These are phyloP conservation scores for Flaveria linearis DNA, from an alignment of 129 eudicot species.

Conservation along the genomic window DNA sequence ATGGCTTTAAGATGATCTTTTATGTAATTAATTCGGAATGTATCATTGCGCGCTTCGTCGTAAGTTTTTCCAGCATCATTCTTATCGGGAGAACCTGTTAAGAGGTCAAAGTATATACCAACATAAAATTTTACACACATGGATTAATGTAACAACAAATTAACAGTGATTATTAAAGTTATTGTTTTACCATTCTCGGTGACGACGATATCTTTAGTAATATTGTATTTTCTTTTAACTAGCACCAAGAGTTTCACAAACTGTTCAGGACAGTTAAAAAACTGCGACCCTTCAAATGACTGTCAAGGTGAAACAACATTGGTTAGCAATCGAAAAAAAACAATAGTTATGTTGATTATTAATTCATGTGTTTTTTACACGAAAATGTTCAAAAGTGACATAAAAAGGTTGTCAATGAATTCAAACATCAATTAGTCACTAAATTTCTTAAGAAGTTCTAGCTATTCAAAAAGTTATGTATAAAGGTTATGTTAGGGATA, in stretches of 20 bases:
- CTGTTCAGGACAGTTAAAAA: conserved; percentile 27
- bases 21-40: conserved; percentile 23
- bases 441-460: neutral
- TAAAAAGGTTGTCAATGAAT: neutral
- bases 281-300: conserved; percentile 21
- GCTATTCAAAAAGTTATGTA: too few relatives aligned
- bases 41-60: conserved; percentile 28
- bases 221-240: conserved; percentile 4
- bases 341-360: neutral
- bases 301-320: neutral
- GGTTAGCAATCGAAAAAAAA: neutral
- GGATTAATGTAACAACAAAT: neutral
- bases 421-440: neutral
- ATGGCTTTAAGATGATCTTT: conserved; percentile 26
- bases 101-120: neutral
- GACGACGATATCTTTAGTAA: conserved; percentile 14
- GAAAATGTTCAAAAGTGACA: neutral
- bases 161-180: neutral
- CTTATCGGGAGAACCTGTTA: conserved; percentile 25
- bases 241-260: conserved; percentile 9
- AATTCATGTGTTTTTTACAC: too few relatives aligned
- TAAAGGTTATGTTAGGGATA: too few relatives aligned
- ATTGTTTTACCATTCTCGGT: conserved; percentile 33
- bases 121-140: neutral
- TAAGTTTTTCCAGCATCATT: conserved; percentile 11